Conservation (phyloP, 108 stramenopile species). For the Stephanodiscus triporus region DNA sequence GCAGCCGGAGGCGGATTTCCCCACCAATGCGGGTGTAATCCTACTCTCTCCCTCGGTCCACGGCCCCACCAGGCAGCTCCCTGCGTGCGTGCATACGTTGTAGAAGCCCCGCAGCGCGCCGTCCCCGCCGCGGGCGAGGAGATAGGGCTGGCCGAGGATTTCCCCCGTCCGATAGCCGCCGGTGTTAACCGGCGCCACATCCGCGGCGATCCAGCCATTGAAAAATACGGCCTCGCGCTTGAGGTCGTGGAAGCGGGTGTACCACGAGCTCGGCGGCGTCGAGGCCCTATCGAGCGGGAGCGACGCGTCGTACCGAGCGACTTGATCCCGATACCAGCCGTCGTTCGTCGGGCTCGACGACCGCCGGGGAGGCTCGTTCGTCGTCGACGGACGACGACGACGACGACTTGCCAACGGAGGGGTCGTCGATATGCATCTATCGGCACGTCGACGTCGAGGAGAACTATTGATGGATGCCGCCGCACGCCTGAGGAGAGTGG, state of each 20-base stretch:
- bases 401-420: background rate
- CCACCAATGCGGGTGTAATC: background rate
- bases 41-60: constrained; percentile 10
- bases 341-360: background rate
- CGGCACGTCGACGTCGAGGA: too few relatives aligned
- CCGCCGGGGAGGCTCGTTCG: background rate
- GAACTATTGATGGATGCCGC: too few relatives aligned
- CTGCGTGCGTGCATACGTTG: constrained; percentile 46
- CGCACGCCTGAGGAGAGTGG: background rate
- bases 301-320: constrained; percentile 12
- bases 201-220: constrained; percentile 25
- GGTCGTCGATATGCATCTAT: background rate
- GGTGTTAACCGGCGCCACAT: background rate
- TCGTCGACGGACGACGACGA: background rate
- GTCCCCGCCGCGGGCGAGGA: background rate
- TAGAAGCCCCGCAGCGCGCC: constrained; percentile 28
- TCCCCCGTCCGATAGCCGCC: background rate
- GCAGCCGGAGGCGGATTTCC: background rate
- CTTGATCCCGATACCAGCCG: constrained; percentile 5
- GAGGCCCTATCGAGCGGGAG: constrained; percentile 6
- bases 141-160: background rate
- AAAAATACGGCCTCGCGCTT: constrained; percentile 21
- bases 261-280: constrained; percentile 35
- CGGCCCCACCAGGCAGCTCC: constrained; percentile 32
- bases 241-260: constrained; percentile 5